Evolutionary conservation across 176 grass and related monocot genomes (phyloP), one percentile per base, ranked within the genome.

Genomic region (Hordeum marinum): DNA sequence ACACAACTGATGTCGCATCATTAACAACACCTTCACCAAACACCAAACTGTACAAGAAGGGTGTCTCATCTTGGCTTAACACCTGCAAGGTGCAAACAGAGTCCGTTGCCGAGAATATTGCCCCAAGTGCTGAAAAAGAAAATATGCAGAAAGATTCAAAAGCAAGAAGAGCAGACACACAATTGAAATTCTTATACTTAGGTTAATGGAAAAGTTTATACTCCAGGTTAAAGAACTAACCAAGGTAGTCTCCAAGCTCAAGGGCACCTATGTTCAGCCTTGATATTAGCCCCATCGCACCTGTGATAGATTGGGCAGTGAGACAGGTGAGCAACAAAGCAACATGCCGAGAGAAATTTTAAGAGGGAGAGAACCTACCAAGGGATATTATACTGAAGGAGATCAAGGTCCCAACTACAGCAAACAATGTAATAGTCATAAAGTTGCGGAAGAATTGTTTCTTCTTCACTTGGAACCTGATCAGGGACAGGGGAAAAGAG

Each of bases 1-100:
- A 82, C 79, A 98, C 95, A 46, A 98, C 82, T 29, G 95, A 98
- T 13, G 95, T 98, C n/a, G 95, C 95, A 83, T 98, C 95, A 77
- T 98, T 98, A 37, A 98, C 95, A 78, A 98, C 95, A 67, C 95
- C 95, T 90, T 98, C 95, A 80, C 95, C 95, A 85, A 98, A 97
- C 48, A 98, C 95, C 72, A 98, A 76, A 69, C 95, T 98, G 86
- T 98, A 98, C 37, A 98, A 87, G 40, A 98, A 91, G 37, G 95
- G 95, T 41, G 95, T 98, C 24, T 98, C 95, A 45, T 98, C 95
- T 87, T 98, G 95, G 70, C 69, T 93, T 76, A 98, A 90, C 71
- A 98, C 95, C 87, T 98, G 95, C 78, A 98, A 90, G 85, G 95
- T 98, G 92, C 95, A 98, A 25, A 98, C 95, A 32, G 95, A 98